Evolutionary conservation across 805 yeast genomes (phyloP), one percentile per base, ranked within the genome.

Genomic region (Sporopachydermia lactativora): DNA sequence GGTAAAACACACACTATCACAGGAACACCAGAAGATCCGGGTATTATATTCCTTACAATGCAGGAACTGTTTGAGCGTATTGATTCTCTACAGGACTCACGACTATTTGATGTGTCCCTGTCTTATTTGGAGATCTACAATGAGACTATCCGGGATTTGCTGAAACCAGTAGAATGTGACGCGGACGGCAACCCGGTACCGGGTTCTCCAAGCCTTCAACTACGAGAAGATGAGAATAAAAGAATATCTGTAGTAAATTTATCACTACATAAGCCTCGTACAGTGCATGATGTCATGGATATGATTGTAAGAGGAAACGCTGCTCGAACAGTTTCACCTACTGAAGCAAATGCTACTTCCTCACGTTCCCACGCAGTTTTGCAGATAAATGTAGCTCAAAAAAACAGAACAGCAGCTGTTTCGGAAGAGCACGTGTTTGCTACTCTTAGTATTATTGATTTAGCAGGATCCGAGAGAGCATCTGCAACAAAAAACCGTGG

Each of bases 381-480:
- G 18, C 96, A 86, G 50, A 74, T 89, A 28, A 77, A 79, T 51
- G 72, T 89, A 4, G 57, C 66, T 5, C 84, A 79, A 51, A 68
- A 60, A 34, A 66, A 71, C 36, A 66, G 76, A 41, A 70, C 80
- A 0, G 76, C 79, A 0, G 84, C 75, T 42, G 48, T 82, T 15
- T 65, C 64, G 13, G 84, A 81, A 51, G 69, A 75, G 19, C 88
- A 79, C 47, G 73, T 78, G 0, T 77, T 71, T 59, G 86, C 94
- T 0, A 83, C 94, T 0, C 61, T 88, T 19, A 80, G 92, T 1
- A 80, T 89, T 18, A 88, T 89, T 38, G 97, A 89, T 57, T 61
- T 89, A 37, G 97, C 97, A 0, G 97, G 97, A 3, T 81, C 94
- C 58, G 97, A 89, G 60, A 65, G 97, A 35, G 97, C 97, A 0